phyloP scores from a whole-genome alignment of 169 alveolate genomes.

The Cyclospora cayetanensis region DNA sequence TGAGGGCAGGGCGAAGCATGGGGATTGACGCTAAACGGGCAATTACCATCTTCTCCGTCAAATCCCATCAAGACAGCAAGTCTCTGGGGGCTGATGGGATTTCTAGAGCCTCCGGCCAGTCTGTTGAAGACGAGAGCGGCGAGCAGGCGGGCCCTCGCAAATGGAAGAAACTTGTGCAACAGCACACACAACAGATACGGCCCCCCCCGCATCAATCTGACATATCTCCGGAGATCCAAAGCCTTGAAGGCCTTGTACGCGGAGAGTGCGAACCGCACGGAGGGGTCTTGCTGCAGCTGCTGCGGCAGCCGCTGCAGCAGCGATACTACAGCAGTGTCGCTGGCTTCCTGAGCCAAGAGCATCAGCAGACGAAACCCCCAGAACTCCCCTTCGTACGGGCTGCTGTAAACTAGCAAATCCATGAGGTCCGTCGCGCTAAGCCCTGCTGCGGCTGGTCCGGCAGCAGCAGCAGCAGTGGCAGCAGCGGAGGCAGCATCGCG shows the following conservation, averaged over 20 bases:
- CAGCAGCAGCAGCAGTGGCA: neutral
- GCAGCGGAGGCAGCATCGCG: conserved; percentile 27
- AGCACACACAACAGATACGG: conserved; percentile 30
- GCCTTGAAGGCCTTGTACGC: conserved; percentile 55
- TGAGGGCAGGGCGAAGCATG: neutral
- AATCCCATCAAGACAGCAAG: conserved; percentile 46
- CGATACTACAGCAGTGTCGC: conserved; percentile 53
- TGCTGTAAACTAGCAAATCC: conserved; percentile 79
- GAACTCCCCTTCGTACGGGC: conserved; percentile 88
- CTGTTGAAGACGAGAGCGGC: conserved; percentile 41
- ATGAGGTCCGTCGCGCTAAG: neutral
- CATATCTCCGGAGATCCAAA: conserved; percentile 35
- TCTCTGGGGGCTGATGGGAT: conserved; percentile 44
- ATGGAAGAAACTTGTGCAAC: conserved; percentile 61
- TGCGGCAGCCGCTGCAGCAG: conserved; percentile 63
- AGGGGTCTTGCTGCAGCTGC: conserved; percentile 48
- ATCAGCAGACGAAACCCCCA: conserved; percentile 84
- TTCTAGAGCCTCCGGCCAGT: conserved; percentile 9
- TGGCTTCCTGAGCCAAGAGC: conserved; percentile 55
- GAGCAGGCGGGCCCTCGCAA: conserved; percentile 56
- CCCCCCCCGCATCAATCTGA: conserved; percentile 28
- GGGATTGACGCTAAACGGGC: too few species aligned
- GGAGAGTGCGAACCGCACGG: conserved; percentile 57
- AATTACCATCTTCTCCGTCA: conserved; percentile 59
- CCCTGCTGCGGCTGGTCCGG: neutral